Conservation (phyloP, 2,329 filamentous ascomycete species). For the Epichloe sibirici region DNA sequence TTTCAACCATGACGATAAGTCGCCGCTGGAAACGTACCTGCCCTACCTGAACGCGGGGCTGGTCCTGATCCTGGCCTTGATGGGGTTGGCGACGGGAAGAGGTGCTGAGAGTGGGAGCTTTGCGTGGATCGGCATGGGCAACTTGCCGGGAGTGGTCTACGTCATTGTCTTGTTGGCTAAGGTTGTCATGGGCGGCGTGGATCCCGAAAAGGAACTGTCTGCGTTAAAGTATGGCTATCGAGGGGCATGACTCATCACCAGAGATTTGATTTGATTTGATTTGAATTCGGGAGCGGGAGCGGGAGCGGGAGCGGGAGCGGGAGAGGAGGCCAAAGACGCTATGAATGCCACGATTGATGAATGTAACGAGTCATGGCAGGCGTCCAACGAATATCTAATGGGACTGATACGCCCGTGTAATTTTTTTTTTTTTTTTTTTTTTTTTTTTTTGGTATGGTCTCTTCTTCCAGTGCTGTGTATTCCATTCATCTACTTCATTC, state of each 20-base stretch:
- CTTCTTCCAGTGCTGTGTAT: no score
- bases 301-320: no score
- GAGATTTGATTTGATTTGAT: not conserved
- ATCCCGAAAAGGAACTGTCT: constrained; percentile 53
- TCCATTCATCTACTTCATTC: not conserved
- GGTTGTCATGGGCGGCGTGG: constrained; percentile 53
- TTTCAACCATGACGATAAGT: constrained; percentile 8
- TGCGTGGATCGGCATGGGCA: constrained; percentile 32
- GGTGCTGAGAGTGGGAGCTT: constrained; percentile 14
- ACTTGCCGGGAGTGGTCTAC: constrained; percentile 47
- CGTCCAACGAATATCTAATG: no score
- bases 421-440: no score
- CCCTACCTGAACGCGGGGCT: constrained; percentile 48
- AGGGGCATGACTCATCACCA: constrained; percentile 36
- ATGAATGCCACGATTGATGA: not conserved
- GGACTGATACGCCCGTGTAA: no score
- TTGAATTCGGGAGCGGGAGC: not conserved
- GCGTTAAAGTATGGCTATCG: constrained; percentile 54
- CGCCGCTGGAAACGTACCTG: constrained; percentile 44
- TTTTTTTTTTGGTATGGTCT: not conserved
- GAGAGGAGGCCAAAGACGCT: not conserved
- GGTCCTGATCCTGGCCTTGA: constrained; percentile 37
- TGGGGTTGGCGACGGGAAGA: constrained; percentile 27
- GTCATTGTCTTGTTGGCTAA: constrained; percentile 48
- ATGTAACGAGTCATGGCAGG: no score